Conservation (phyloP, 371 early-diverging fungal genomes). For the Encephalitozoon hellem region DNA sequence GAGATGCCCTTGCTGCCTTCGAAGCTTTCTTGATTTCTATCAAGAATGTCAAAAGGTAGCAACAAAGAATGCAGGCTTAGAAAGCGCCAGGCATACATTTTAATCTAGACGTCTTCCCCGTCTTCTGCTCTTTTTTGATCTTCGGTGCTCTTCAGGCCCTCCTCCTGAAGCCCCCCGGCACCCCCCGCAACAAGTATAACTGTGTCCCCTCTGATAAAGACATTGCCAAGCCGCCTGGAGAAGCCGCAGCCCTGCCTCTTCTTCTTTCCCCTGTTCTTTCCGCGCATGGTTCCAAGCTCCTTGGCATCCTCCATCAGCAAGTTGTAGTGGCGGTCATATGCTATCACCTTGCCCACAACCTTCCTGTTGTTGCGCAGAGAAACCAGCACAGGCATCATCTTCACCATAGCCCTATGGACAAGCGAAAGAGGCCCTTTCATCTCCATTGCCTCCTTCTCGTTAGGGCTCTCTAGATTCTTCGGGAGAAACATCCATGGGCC, state of each 20-base stretch:
- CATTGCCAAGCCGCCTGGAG: constrained; percentile 18
- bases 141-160: not conserved
- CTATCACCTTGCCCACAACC: constrained; percentile 7
- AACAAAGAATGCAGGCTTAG: not conserved
- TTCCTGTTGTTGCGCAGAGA: constrained; percentile 29
- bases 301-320: constrained; percentile 35
- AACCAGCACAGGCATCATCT: constrained; percentile 4
- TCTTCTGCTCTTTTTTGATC: not conserved
- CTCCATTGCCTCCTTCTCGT: not conserved
- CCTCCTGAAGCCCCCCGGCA: not conserved
- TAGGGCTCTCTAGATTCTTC: not conserved
- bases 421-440: constrained; percentile 17
- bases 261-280: constrained; percentile 35
- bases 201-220: constrained; percentile 46
- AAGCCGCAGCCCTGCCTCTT: constrained; percentile 16
- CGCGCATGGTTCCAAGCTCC: constrained; percentile 9
- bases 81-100: not conserved
- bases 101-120: not conserved
- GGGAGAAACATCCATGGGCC: constrained; percentile 6
- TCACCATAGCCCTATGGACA: not conserved
- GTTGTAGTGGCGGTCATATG: constrained; percentile 51
- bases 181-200: constrained; percentile 28
- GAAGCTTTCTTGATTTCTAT: not conserved
- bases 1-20: not conserved
- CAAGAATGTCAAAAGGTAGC: not conserved